These are phyloP conservation scores for Backusella circina DNA, from an alignment of 192 early-diverging fungal genomes.

Conservation along the genomic window DNA sequence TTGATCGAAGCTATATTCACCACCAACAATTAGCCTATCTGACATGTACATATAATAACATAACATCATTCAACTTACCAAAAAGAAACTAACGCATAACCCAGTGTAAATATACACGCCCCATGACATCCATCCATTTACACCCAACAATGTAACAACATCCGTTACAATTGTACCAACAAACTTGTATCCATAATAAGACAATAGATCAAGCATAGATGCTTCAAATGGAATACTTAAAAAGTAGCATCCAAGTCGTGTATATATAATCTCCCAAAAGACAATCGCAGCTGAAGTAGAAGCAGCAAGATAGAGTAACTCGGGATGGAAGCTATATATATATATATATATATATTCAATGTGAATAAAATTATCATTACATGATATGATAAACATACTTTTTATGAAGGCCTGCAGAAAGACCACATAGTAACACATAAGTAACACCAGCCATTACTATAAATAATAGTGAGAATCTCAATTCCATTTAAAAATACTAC, in stretches of 20 bases:
- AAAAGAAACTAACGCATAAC: constrained; percentile 82
- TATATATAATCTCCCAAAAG: constrained; percentile 76
- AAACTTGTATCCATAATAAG: constrained; percentile 95
- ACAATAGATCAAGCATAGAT: constrained; percentile 79
- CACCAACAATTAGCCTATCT: background rate
- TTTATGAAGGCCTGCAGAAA: constrained; percentile 54
- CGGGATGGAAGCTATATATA: constrained; percentile 73
- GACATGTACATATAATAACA: background rate
- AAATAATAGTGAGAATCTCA: background rate
- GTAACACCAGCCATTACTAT: constrained; percentile 88
- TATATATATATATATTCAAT: background rate
- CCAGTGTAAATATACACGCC: constrained; percentile 69
- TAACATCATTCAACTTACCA: no score
- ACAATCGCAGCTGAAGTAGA: constrained; percentile 80
- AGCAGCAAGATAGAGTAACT: constrained; percentile 79
- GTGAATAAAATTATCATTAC: background rate
- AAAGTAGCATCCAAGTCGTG: constrained; percentile 85
- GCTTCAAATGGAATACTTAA: constrained; percentile 82
- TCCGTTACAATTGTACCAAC: constrained; percentile 63
- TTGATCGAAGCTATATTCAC: constrained; percentile 58
- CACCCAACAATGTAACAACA: constrained; percentile 44
- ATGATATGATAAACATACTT: constrained; percentile 36
- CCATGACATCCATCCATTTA: constrained; percentile 60
- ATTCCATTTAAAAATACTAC: background rate
- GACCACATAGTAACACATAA: constrained; percentile 78